phyloP scores from a whole-genome alignment of 1,284 basidiomycete species.

The Veloporphyrellus conicus region DNA sequence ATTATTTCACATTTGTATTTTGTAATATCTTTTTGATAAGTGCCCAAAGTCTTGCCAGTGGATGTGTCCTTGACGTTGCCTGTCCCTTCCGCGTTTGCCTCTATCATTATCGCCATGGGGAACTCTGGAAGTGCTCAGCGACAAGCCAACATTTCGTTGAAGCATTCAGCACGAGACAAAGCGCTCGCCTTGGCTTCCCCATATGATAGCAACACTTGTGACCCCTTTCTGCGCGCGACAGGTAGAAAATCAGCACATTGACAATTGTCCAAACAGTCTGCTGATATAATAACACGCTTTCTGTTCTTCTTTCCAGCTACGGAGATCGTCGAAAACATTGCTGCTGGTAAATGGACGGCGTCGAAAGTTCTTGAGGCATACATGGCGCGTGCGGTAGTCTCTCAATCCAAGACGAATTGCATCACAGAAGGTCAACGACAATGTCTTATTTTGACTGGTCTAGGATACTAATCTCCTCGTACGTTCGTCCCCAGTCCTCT shows the following conservation, averaged over 20 bases:
- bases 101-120: slow-evolving; percentile 10
- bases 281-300: background rate
- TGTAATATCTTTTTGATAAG: no score
- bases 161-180: slow-evolving; percentile 19
- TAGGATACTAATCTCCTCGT: background rate
- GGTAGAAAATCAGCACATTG: slow-evolving; percentile 11
- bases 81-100: background rate
- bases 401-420: slow-evolving; percentile 69
- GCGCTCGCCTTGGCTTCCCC: slow-evolving; percentile 22
- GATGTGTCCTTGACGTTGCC: no score
- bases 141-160: slow-evolving; percentile 19
- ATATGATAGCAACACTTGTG: slow-evolving; percentile 19
- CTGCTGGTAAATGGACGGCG: slow-evolving; percentile 67
- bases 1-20: no score
- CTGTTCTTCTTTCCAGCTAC: slow-evolving; percentile 42
- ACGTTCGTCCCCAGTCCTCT: slow-evolving; percentile 51
- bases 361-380: slow-evolving; percentile 69
- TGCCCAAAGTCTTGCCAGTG: no score
- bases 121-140: slow-evolving; percentile 18
- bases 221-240: slow-evolving; percentile 24
- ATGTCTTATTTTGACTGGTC: background rate
- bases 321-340: slow-evolving; percentile 60
- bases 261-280: background rate
- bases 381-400: slow-evolving; percentile 60
- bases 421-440: slow-evolving; percentile 62